Evolutionary conservation across 495 filamentous ascomycete genomes (phyloP).

Genomic region (Neurospora sp.): DNA sequence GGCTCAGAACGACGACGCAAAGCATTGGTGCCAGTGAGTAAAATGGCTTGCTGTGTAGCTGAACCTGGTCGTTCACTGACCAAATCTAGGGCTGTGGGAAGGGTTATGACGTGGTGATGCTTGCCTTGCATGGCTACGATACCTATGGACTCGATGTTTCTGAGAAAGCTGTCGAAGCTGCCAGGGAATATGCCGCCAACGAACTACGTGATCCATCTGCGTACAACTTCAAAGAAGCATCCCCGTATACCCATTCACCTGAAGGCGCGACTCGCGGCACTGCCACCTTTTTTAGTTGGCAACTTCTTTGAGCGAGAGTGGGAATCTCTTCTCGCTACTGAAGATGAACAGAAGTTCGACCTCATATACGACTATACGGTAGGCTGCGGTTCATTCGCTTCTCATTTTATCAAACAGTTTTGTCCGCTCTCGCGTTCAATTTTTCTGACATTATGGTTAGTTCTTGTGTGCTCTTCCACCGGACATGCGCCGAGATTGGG

Average conservation of each 20-base stretch:
- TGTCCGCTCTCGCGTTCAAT: background rate
- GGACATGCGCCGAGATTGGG: slow-evolving; percentile 55
- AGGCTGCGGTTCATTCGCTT: slow-evolving; percentile 11
- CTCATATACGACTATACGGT: slow-evolving; percentile 76
- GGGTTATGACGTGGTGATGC: slow-evolving; percentile 60
- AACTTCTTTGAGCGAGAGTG: slow-evolving; percentile 66
- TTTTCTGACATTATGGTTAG: slow-evolving; percentile 23
- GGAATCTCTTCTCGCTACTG: slow-evolving; percentile 28
- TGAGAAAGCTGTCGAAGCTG: slow-evolving; percentile 42
- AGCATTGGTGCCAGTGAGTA: slow-evolving; percentile 1
- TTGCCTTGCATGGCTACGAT: slow-evolving; percentile 61
- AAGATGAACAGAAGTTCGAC: slow-evolving; percentile 48
- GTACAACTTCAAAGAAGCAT: slow-evolving; percentile 37
- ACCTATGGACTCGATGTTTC: slow-evolving; percentile 63
- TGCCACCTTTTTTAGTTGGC: slow-evolving; percentile 48
- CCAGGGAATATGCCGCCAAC: slow-evolving; percentile 24
- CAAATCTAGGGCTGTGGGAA: slow-evolving; percentile 50
- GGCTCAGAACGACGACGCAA: background rate
- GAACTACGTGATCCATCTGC: slow-evolving; percentile 11
- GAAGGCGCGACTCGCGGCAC: slow-evolving; percentile 24
- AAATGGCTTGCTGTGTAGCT: background rate
- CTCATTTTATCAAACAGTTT: background rate
- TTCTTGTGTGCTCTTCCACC: slow-evolving; percentile 68
- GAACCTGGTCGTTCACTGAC: background rate
- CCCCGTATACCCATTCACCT: background rate